Evolutionary conservation across 441 rosid species (phyloP).

Genomic region (Corymbia calophylla): DNA sequence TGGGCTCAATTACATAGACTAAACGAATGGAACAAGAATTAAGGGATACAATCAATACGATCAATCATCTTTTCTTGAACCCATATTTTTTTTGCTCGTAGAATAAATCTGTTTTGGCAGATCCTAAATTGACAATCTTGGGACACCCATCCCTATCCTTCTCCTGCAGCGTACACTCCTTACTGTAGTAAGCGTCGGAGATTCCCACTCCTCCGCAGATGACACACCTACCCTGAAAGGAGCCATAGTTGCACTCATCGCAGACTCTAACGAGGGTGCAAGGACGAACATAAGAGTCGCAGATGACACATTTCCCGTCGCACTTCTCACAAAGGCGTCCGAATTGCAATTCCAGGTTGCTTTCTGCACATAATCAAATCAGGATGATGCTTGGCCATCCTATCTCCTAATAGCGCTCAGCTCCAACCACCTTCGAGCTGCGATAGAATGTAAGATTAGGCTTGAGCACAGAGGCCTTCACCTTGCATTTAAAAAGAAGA

Average conservation of each 20-base stretch:
- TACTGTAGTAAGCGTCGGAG: constrained; percentile 82
- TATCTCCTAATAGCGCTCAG: neutral
- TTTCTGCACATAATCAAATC: constrained; percentile 90
- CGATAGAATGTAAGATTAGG: neutral
- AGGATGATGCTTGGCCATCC: constrained; percentile 77
- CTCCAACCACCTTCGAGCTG: neutral
- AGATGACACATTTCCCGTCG: constrained; percentile 81
- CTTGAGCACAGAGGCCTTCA: neutral
- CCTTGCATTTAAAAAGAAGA: neutral
- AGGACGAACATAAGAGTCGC: constrained; percentile 83
- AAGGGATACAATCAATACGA: neutral
- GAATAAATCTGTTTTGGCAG: constrained; percentile 80
- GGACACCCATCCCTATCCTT: constrained; percentile 91
- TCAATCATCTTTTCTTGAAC: constrained; percentile 55
- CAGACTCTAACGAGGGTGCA: constrained; percentile 91
- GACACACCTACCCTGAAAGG: constrained; percentile 83
- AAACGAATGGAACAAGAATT: neutral
- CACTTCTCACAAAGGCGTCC: constrained; percentile 82
- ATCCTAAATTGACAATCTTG: constrained; percentile 74
- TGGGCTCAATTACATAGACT: neutral
- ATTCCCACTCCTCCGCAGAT: constrained; percentile 93
- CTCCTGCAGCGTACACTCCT: constrained; percentile 87
- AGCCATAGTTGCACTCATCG: constrained; percentile 90
- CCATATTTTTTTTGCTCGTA: constrained; percentile 86
- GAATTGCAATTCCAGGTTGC: constrained; percentile 88